Evolutionary conservation across 2,329 filamentous ascomycete genomes (phyloP), one percentile per base, ranked within the genome.

Genomic region (Ophiostoma montium): DNA sequence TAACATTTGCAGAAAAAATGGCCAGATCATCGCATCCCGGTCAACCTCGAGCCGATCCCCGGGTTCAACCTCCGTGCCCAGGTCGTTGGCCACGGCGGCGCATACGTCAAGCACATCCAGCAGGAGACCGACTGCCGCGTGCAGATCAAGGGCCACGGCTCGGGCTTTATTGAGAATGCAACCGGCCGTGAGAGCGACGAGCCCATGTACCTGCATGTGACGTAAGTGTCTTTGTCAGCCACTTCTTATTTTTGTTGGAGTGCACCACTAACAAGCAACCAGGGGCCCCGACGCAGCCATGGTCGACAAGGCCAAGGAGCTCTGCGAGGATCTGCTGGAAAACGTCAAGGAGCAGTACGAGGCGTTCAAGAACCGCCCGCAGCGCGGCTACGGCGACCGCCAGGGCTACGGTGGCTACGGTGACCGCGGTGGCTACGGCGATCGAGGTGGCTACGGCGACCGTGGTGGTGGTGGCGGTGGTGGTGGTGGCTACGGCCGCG

Each of bases 91-190:
- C 85, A 90, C 58, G 88, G 88, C 31, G 92, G 92, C 52, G 84
- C 86, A 39, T 95, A 96, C 62, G 92, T 98, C 53, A 98, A 98
- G 67, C 90, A 95, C 62, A 96, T 98, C 56, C 92, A 96, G 66
- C 82, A 89, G 62, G 88, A 95, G 66, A 96, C 92, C 13, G 78
- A 86, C 54, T 96, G 92, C 64, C 86, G 90, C 58, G 92, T 98
- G 23, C 92, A 98, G 65, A 98, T 98, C 69, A 98, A 98, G 64
- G 92, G 92, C 16, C 86, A 86, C 55, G 89, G 89, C 35, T 96
- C 89, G 48, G 92, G 92, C 13, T 98, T 94, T 62, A 81, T 94
- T 60, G 92, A 98, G 63, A 80, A 83, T 43, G 79, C 83, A 31
- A 94, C 88, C n/a, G 85, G 86, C 55, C 77, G 72, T 38, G 92